A percentile compares a stretch with the other conserved stretches of the same genome.
phyloP scores from a whole-genome alignment of 768 basidiomycete genomes.

The Pisolithus tinctorius region DNA sequence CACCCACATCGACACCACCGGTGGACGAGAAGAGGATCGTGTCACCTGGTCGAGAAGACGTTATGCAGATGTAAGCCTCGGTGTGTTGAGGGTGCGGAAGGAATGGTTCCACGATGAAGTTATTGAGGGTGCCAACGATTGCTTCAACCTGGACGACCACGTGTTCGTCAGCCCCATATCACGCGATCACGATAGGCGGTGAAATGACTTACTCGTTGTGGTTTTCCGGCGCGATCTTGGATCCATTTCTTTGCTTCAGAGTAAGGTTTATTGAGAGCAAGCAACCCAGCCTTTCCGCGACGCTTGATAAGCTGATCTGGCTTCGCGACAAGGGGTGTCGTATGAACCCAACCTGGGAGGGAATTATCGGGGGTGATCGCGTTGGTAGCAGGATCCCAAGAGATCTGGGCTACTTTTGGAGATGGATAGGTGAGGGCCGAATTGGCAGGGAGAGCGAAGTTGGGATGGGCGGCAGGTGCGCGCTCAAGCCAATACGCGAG shows the following conservation, averaged over 20 bases:
- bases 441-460: constrained; percentile 40
- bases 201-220: constrained; percentile 62
- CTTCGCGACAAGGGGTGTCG: constrained; percentile 87
- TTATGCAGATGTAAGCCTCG: constrained; percentile 98
- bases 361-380: constrained; percentile 51
- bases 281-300: constrained; percentile 94
- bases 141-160: constrained; percentile 66
- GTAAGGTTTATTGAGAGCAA: constrained; percentile 92
- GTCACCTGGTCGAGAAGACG: constrained; percentile 90
- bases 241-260: constrained; percentile 86
- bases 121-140: constrained; percentile 91
- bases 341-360: constrained; percentile 78
- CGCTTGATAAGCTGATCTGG: constrained; percentile 99
- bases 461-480: constrained; percentile 70
- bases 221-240: constrained; percentile 81
- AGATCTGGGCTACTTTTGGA: constrained; percentile 79
- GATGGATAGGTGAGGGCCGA: constrained; percentile 47
- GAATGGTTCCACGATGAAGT: constrained; percentile 99
- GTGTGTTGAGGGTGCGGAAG: constrained; percentile 88
- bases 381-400: constrained; percentile 71
- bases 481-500: constrained; percentile 96
- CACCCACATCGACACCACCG: constrained; percentile 97
- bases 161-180: neutral
- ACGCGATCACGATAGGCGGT: neutral
- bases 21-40: constrained; percentile 98